These are phyloP conservation scores for Suhomyces maxii DNA, from an alignment of 1,139 yeast species.

Conservation along the genomic window DNA sequence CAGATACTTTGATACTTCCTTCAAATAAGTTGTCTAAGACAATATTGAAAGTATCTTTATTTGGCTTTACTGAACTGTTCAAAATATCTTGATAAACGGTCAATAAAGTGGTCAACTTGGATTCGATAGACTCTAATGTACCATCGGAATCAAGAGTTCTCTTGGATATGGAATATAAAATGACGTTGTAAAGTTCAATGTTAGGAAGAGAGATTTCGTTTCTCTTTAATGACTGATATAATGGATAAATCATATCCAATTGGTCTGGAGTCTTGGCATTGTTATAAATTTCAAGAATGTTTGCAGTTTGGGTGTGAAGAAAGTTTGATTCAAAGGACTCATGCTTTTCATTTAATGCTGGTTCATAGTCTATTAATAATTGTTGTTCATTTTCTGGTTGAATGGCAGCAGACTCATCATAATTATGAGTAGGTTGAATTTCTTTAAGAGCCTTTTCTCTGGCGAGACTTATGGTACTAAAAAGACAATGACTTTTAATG, in stretches of 20 bases:
- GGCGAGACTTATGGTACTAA: slow-evolving; percentile 2
- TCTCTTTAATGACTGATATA: slow-evolving; percentile 44
- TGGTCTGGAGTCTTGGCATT: slow-evolving; percentile 21
- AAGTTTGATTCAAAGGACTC: slow-evolving; percentile 24
- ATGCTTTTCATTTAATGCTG: neutral
- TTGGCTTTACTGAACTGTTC: slow-evolving; percentile 46
- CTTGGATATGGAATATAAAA: slow-evolving; percentile 33
- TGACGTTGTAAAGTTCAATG: slow-evolving; percentile 36
- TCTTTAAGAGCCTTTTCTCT: slow-evolving; percentile 3
- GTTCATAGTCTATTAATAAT: neutral
- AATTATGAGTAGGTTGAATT: neutral
- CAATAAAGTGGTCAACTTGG: slow-evolving; percentile 54
- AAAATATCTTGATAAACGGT: slow-evolving; percentile 70
- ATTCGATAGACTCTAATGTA: slow-evolving; percentile 32
- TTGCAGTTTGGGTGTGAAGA: slow-evolving; percentile 22
- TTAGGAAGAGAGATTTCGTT: slow-evolving; percentile 35
- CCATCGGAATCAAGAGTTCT: slow-evolving; percentile 30
- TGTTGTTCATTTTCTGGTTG: neutral
- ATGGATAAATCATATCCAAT: slow-evolving; percentile 39
- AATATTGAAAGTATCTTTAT: slow-evolving; percentile 50
- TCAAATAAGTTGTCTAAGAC: slow-evolving; percentile 52
- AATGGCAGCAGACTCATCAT: neutral
- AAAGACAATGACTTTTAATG: neutral
- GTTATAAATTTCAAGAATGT: slow-evolving; percentile 20
- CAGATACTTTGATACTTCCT: slow-evolving; percentile 43